These are phyloP conservation scores for Candida ortonii DNA, from an alignment of 805 yeast genomes.

Conservation along the genomic window DNA sequence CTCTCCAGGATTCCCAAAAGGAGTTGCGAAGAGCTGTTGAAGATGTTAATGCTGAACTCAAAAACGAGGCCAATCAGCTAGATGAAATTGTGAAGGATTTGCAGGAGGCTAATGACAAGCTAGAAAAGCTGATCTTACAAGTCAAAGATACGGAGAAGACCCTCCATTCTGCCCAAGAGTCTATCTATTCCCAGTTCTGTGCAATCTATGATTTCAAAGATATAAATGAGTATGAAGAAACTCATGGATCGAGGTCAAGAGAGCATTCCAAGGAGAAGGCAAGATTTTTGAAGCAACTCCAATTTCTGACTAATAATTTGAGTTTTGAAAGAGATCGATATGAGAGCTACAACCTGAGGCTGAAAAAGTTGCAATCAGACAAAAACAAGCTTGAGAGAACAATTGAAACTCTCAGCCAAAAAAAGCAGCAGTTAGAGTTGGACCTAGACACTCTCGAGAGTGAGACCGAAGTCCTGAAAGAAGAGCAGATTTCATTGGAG, in stretches of 20 bases:
- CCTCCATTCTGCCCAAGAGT: slow-evolving; percentile 36
- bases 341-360: slow-evolving; percentile 47
- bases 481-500: slow-evolving; percentile 29
- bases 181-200: slow-evolving; percentile 55
- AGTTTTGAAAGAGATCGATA: slow-evolving; percentile 63
- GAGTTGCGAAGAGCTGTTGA: slow-evolving; percentile 28
- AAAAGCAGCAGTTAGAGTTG: slow-evolving; percentile 32
- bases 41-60: slow-evolving; percentile 44
- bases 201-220: slow-evolving; percentile 46
- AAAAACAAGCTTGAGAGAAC: slow-evolving; percentile 35
- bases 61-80: slow-evolving; percentile 38
- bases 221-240: slow-evolving; percentile 67
- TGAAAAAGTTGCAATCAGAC: slow-evolving; percentile 42
- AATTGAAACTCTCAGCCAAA: slow-evolving; percentile 31
- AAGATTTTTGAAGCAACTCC: slow-evolving; percentile 57
- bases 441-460: slow-evolving; percentile 39
- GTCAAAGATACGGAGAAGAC: slow-evolving; percentile 25
- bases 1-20: slow-evolving; percentile 27
- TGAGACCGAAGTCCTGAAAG: slow-evolving; percentile 38
- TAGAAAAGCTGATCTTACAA: slow-evolving; percentile 27
- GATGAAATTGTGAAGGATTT: slow-evolving; percentile 24
- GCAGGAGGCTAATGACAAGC: slow-evolving; percentile 22
- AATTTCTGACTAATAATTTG: slow-evolving; percentile 57
- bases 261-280: slow-evolving; percentile 59
- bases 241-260: slow-evolving; percentile 58